A percentile compares a stretch with the other conserved stretches of the same genome.
phyloP scores from a whole-genome alignment of 2,329 filamentous ascomycete species.

The Onygena corvina region DNA sequence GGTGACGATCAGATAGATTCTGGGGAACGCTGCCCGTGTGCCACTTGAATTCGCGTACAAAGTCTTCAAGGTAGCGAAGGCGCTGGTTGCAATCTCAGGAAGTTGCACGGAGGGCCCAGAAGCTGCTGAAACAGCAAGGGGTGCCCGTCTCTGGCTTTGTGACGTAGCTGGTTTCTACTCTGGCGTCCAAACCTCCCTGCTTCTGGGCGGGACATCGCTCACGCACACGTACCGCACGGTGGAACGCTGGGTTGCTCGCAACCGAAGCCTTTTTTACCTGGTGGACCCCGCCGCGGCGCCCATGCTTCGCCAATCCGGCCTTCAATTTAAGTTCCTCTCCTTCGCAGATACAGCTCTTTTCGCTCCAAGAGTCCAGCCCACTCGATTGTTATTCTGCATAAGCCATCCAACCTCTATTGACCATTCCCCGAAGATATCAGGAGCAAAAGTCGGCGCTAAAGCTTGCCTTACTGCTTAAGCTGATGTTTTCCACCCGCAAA shows the following conservation, averaged over 20 bases:
- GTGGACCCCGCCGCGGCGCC: not conserved
- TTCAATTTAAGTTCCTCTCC: not conserved
- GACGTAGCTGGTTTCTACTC: not conserved
- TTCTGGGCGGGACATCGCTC: not conserved
- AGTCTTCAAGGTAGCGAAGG: too few relatives aligned
- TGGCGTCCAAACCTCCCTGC: not conserved
- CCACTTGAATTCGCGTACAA: too few relatives aligned
- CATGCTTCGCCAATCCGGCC: not conserved
- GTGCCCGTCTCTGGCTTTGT: not conserved
- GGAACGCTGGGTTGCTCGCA: not conserved
- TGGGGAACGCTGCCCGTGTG: too few relatives aligned
- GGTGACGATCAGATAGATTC: too few relatives aligned
- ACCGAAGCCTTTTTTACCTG: not conserved
- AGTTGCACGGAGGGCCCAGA: not conserved
- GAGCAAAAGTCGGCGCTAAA: not conserved
- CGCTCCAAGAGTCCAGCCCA: not conserved
- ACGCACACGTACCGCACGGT: not conserved
- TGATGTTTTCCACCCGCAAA: not conserved
- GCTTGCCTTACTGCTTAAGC: not conserved
- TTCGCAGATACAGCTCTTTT: not conserved
- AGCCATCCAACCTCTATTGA: not conserved
- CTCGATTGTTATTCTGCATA: not conserved
- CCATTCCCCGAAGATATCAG: not conserved
- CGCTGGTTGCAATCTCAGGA: not conserved
- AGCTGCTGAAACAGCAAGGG: slow-evolving; percentile 4